Evolutionary conservation across 768 basidiomycete genomes (phyloP).

Genomic region (Rhizopogon sp.): DNA sequence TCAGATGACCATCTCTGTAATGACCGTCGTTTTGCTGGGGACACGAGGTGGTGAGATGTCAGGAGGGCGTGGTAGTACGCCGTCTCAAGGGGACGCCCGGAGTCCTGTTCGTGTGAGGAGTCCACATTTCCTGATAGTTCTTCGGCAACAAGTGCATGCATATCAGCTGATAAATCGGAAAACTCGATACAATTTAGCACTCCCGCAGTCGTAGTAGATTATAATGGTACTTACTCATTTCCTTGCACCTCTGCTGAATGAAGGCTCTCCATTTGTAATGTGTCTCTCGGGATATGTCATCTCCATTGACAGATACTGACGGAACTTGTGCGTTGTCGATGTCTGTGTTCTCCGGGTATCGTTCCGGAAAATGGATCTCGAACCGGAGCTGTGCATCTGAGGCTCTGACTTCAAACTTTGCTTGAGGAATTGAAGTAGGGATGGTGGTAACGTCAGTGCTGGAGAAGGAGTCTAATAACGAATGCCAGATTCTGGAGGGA

Average conservation of each 20-base stretch:
- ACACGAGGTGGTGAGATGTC: slow-evolving; percentile 69
- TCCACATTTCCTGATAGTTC: slow-evolving; percentile 8
- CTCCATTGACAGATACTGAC: slow-evolving; percentile 40
- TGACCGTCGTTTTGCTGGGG: slow-evolving; percentile 57
- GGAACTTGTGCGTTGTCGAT: not conserved
- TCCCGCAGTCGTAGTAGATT: not conserved
- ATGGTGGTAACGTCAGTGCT: not conserved
- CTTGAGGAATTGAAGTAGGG: slow-evolving; percentile 8
- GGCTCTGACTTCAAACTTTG: slow-evolving; percentile 31
- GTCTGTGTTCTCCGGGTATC: slow-evolving; percentile 7
- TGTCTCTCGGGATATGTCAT: slow-evolving; percentile 37
- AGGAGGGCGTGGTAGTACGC: slow-evolving; percentile 53
- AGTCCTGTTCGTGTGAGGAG: not conserved
- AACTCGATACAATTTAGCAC: slow-evolving; percentile 32
- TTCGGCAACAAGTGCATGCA: slow-evolving; percentile 52
- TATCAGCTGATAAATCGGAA: slow-evolving; percentile 55
- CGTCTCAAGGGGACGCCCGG: not conserved
- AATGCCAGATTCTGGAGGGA: slow-evolving; percentile 25
- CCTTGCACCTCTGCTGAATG: slow-evolving; percentile 32
- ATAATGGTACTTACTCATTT: slow-evolving; percentile 21
- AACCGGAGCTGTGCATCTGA: slow-evolving; percentile 29
- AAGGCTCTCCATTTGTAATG: slow-evolving; percentile 46
- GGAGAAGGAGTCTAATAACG: slow-evolving; percentile 16
- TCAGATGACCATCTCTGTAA: slow-evolving; percentile 52
- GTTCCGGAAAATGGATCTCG: slow-evolving; percentile 25